Conservation (phyloP, 176 grass and related monocot genomes). For the Triticum dicoccoides region DNA sequence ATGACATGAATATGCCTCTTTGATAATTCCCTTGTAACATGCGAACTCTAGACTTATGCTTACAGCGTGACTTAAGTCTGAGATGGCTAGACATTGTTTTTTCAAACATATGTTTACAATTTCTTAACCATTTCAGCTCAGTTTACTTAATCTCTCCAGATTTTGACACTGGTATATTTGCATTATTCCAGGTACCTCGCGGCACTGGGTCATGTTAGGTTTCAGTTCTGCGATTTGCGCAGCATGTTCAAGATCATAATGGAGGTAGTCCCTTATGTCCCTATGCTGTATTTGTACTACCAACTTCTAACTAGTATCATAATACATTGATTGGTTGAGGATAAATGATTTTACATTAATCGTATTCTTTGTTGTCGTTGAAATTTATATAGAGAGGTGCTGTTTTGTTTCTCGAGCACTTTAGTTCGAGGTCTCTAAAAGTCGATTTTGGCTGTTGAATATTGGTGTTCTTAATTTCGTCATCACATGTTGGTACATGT, state of each 20-base stretch:
- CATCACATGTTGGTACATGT: not conserved
- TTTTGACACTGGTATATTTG: not conserved
- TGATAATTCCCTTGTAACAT: not conserved
- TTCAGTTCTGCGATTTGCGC: slow-evolving; percentile 54
- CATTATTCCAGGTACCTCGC: slow-evolving; percentile 56
- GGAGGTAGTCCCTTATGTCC: slow-evolving; percentile 47
- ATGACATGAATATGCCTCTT: not conserved
- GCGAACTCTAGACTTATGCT: not conserved
- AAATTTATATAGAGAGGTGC: not conserved
- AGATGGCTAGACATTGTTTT: not conserved
- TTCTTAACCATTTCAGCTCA: not conserved
- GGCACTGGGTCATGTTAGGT: slow-evolving; percentile 57
- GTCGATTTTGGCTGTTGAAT: not conserved
- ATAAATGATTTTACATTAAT: not conserved
- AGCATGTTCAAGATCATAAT: slow-evolving; percentile 69
- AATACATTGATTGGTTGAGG: not conserved
- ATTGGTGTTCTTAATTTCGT: not conserved
- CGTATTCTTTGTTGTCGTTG: not conserved
- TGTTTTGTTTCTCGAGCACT: not conserved
- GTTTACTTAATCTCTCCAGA: not conserved
- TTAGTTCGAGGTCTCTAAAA: not conserved
- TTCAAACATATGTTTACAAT: not conserved
- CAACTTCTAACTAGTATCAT: not conserved
- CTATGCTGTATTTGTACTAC: slow-evolving; percentile 5
- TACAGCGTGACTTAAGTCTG: not conserved